Conservation (phyloP, 164 flowering plant species). For the Aristolochia californica region DNA sequence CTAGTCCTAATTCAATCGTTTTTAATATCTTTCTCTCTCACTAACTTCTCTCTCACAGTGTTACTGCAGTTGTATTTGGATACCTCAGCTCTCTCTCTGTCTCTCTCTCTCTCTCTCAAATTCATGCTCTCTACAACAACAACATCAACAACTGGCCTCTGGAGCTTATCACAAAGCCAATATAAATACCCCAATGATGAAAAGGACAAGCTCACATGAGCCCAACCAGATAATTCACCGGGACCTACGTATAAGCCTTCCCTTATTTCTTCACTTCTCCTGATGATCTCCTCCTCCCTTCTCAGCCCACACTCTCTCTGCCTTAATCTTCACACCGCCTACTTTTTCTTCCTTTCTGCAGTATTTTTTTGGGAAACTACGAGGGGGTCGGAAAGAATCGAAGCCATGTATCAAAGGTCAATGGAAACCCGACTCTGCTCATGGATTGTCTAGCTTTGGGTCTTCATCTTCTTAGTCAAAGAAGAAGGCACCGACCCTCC, state of each 20-base stretch:
- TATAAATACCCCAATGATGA: constrained; percentile 27
- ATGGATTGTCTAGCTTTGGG: constrained; percentile 1
- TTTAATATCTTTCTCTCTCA: no score
- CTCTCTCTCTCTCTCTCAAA: neutral
- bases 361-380: constrained; percentile 4
- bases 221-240: constrained; percentile 52
- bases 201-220: constrained; percentile 68
- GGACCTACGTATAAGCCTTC: constrained; percentile 23
- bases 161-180: neutral
- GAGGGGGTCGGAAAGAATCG: constrained; percentile 3
- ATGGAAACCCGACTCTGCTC: neutral
- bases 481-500: constrained; percentile 6
- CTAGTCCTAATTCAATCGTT: neutral
- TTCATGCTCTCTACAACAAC: constrained; percentile 12
- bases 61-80: neutral
- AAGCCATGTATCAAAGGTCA: constrained; percentile 2
- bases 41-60: neutral
- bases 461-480: constrained; percentile 4
- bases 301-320: neutral
- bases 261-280: constrained; percentile 1
- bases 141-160: constrained; percentile 31
- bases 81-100: neutral
- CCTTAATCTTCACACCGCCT: neutral
- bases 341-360: neutral
- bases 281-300: neutral